phyloP scores from a whole-genome alignment of 1,139 yeast species.

The Zygosaccharomyces sapae region DNA sequence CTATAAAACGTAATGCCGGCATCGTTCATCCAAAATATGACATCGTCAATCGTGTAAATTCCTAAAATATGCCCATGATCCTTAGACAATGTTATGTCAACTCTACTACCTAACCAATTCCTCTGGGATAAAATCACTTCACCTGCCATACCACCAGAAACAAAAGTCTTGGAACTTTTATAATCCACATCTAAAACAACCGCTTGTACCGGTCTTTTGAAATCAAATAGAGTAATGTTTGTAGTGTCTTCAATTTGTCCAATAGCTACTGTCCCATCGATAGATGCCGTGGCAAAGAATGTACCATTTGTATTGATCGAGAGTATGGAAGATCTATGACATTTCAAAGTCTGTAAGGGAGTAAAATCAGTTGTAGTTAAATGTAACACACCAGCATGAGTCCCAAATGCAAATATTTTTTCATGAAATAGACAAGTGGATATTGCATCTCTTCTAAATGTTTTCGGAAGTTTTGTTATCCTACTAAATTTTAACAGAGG shows the following conservation, averaged over 20 bases:
- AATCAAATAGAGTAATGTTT: conserved; percentile 72
- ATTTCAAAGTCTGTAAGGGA: conserved; percentile 66
- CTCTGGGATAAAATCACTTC: conserved; percentile 67
- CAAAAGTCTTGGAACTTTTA: conserved; percentile 54
- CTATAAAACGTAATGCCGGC: conserved; percentile 67
- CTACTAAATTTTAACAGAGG: conserved; percentile 75
- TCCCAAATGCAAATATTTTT: conserved; percentile 68
- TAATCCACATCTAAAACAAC: conserved; percentile 77
- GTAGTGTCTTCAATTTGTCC: conserved; percentile 62
- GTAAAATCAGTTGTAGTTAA: conserved; percentile 56
- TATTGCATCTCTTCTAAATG: conserved; percentile 69
- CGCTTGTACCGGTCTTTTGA: conserved; percentile 83
- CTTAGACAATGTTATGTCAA: conserved; percentile 59
- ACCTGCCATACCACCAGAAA: conserved; percentile 91
- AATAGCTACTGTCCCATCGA: conserved; percentile 88
- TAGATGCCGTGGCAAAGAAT: conserved; percentile 79
- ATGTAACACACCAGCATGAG: conserved; percentile 82
- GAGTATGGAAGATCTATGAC: conserved; percentile 81
- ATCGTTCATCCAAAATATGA: conserved; percentile 83
- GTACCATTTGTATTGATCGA: conserved; percentile 68
- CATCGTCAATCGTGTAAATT: conserved; percentile 55
- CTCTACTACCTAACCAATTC: conserved; percentile 82
- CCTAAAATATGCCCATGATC: conserved; percentile 72
- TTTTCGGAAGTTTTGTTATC: conserved; percentile 57
- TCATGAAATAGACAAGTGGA: conserved; percentile 66